Percentiles rank a stretch among this genome's conserved stretches.
Evolutionary conservation across 2,329 filamentous ascomycete genomes (phyloP).

Genomic region (Pseudogymnoascus sp.): DNA sequence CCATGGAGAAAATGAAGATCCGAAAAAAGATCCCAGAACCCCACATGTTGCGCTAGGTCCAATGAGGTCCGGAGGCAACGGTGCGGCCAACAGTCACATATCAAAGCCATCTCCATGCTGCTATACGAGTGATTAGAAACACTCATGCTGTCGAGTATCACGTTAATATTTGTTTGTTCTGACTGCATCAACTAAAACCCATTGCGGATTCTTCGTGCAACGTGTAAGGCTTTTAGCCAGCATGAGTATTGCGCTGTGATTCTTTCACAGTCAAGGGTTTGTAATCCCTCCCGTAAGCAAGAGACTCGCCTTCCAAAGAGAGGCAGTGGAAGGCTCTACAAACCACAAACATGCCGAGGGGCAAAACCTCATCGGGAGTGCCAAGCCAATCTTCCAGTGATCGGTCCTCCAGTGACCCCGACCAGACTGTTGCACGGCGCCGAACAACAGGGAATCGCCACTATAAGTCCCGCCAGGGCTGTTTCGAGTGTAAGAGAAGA

Average conservation of each 20-base stretch:
- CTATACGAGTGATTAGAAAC: not conserved
- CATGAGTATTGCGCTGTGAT: not conserved
- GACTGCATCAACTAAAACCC: not conserved
- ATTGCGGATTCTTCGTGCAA: not conserved
- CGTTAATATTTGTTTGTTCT: not conserved
- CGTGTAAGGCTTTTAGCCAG: not conserved
- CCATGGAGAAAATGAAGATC: not conserved
- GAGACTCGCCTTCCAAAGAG: not conserved
- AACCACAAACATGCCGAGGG: not conserved
- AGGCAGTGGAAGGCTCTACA: not conserved
- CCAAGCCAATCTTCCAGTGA: not conserved
- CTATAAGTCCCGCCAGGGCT: slow-evolving; percentile 6
- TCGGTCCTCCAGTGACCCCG: not conserved
- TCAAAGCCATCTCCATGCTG: not conserved
- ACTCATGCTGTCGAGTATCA: not conserved
- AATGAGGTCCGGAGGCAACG: not conserved
- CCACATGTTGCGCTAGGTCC: not conserved
- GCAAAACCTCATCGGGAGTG: not conserved
- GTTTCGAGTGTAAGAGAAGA: slow-evolving; percentile 1
- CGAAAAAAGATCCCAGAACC: not conserved
- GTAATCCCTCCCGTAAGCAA: not conserved
- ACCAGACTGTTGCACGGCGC: not conserved
- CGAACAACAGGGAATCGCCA: not conserved
- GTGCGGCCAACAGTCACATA: not conserved
- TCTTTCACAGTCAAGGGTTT: not conserved